Conservation (phyloP, 345 rosid genomes). For the Noccaea bulbosa region DNA sequence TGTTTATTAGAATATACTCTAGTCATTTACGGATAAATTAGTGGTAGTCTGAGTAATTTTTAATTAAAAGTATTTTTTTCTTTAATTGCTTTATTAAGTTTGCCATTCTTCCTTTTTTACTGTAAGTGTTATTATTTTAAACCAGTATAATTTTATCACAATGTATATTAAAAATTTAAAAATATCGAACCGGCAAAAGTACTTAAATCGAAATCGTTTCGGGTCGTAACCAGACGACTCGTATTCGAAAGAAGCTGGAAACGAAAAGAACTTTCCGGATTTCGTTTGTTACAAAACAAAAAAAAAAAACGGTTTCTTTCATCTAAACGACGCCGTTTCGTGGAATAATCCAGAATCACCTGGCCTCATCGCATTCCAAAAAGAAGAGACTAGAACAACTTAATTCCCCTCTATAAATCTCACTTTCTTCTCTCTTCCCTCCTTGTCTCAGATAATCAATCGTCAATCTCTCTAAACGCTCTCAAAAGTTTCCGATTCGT, state of each 20-base stretch:
- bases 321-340: slow-evolving; percentile 45
- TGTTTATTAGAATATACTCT: too few species aligned
- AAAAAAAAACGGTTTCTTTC: slow-evolving; percentile 1
- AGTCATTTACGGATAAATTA: too few species aligned
- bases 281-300: not conserved
- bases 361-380: slow-evolving; percentile 24
- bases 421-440: not conserved
- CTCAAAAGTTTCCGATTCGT: not conserved
- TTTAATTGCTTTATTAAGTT: too few species aligned
- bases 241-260: not conserved
- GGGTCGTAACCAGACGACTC: not conserved
- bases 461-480: slow-evolving; percentile 2
- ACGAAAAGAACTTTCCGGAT: slow-evolving; percentile 22
- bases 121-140: too few species aligned
- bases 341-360: slow-evolving; percentile 61
- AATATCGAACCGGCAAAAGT: not conserved
- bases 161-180: not conserved
- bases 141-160: too few species aligned
- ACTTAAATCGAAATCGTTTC: not conserved
- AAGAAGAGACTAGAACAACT: slow-evolving; percentile 57
- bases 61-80: too few species aligned
- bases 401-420: slow-evolving; percentile 41
- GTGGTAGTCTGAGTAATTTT: too few species aligned
- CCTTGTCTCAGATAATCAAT: not conserved
- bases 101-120: too few species aligned